phyloP scores from a whole-genome alignment of 495 filamentous ascomycete species.

The Sporormia fimetaria region DNA sequence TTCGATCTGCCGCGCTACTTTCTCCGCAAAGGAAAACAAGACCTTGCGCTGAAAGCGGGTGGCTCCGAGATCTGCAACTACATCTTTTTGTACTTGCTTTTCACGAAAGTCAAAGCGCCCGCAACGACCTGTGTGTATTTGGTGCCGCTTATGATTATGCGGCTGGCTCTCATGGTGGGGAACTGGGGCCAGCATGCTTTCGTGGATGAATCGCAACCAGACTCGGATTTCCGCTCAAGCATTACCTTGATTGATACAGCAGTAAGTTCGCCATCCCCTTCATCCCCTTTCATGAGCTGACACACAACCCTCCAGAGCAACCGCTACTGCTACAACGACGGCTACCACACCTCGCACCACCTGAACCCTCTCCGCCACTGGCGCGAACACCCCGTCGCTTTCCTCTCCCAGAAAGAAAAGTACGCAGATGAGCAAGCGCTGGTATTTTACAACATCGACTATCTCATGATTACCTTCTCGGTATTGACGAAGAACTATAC shows the following conservation, averaged over 20 bases:
- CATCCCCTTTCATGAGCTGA: background rate
- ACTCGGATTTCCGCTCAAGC: slow-evolving; percentile 58
- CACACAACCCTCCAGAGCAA: slow-evolving; percentile 42
- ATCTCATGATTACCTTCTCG: slow-evolving; percentile 52
- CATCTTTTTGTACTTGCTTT: slow-evolving; percentile 37
- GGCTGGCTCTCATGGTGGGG: slow-evolving; percentile 57
- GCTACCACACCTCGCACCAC: slow-evolving; percentile 69
- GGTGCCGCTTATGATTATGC: slow-evolving; percentile 48
- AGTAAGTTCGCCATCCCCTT: slow-evolving; percentile 36
- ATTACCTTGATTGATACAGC: slow-evolving; percentile 63
- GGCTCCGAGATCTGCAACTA: slow-evolving; percentile 50
- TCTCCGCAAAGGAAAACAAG: slow-evolving; percentile 41
- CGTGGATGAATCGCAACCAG: slow-evolving; percentile 55
- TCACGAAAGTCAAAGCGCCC: slow-evolving; percentile 36
- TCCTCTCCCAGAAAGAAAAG: slow-evolving; percentile 49
- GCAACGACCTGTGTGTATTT: slow-evolving; percentile 50
- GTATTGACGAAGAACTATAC: slow-evolving; percentile 52
- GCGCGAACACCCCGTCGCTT: slow-evolving; percentile 58
- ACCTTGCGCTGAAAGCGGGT: slow-evolving; percentile 40
- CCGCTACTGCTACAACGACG: slow-evolving; percentile 65
- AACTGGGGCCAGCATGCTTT: slow-evolving; percentile 71
- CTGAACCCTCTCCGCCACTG: slow-evolving; percentile 63
- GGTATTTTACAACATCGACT: slow-evolving; percentile 62
- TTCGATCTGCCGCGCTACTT: slow-evolving; percentile 67
- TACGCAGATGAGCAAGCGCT: slow-evolving; percentile 51